These are phyloP conservation scores for Lasiodiplodia sp. DNA, from an alignment of 2,329 filamentous ascomycete genomes.

Conservation along the genomic window DNA sequence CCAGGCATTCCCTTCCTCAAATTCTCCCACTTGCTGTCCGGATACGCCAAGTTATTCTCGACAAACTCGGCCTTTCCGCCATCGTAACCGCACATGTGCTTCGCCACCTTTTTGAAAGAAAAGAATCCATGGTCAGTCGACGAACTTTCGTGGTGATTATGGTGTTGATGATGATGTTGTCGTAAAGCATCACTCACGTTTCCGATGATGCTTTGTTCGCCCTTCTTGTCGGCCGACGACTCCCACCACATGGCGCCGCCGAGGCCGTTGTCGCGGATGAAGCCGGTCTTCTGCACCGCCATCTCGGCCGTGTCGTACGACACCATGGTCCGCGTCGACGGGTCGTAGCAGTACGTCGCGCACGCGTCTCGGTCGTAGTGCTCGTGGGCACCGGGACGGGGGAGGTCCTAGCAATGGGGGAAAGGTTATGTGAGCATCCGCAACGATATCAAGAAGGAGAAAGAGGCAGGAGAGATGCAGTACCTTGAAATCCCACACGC, in stretches of 20 bases:
- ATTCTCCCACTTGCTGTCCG: constrained; percentile 63
- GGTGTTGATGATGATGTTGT: background rate
- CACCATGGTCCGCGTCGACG: constrained; percentile 69
- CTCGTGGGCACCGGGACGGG: constrained; percentile 71
- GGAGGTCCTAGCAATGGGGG: constrained; percentile 64
- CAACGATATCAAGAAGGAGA: background rate
- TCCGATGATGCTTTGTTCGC: constrained; percentile 68
- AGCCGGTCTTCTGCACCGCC: constrained; percentile 73
- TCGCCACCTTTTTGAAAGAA: constrained; percentile 40
- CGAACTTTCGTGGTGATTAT: background rate
- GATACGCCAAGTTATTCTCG: constrained; percentile 60
- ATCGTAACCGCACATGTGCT: constrained; percentile 48
- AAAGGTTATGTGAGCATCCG: background rate
- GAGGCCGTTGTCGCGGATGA: constrained; percentile 68
- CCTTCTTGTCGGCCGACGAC: constrained; percentile 76
- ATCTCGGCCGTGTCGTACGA: constrained; percentile 76
- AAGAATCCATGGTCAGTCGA: constrained; percentile 7
- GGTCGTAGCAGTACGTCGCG: constrained; percentile 81
- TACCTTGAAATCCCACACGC: constrained; percentile 86
- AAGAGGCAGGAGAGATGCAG: background rate
- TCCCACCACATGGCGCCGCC: constrained; percentile 99
- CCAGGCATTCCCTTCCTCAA: constrained; percentile 52
- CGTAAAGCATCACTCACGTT: constrained; percentile 40
- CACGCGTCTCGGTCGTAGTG: constrained; percentile 67
- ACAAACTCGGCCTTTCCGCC: constrained; percentile 55